Evolutionary conservation across 176 grass and related monocot genomes (phyloP).

Genomic region (Carex scoparia): DNA sequence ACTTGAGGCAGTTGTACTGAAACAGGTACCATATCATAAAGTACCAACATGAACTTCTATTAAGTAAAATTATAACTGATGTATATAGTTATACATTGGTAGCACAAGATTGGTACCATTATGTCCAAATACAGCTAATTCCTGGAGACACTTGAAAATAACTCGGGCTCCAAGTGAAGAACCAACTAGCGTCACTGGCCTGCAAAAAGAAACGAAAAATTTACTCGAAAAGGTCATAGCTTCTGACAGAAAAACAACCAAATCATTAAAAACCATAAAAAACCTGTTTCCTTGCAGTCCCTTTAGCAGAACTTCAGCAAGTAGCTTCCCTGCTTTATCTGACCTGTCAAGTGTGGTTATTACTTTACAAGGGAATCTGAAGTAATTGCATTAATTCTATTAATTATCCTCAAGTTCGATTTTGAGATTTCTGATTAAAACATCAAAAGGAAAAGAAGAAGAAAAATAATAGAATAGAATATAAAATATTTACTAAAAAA

Average conservation of each 20-base stretch:
- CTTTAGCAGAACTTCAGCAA: slow-evolving; percentile 78
- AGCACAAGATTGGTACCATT: slow-evolving; percentile 42
- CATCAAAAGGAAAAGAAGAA: not conserved
- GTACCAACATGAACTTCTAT: not conserved
- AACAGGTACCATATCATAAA: not conserved
- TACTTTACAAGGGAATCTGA: not conserved
- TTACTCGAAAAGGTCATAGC: slow-evolving; percentile 1
- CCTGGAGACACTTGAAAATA: slow-evolving; percentile 77
- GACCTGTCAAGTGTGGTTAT: slow-evolving; percentile 43
- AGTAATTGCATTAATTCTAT: not conserved
- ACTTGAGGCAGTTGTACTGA: not conserved
- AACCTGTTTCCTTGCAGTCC: slow-evolving; percentile 93
- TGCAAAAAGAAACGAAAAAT: slow-evolving; percentile 28
- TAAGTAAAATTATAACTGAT: not conserved
- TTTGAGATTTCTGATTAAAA: not conserved
- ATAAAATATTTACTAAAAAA: not conserved
- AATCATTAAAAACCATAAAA: not conserved
- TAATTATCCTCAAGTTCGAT: not conserved
- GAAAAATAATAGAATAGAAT: not conserved
- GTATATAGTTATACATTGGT: not conserved
- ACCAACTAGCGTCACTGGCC: slow-evolving; percentile 82
- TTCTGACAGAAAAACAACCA: not conserved
- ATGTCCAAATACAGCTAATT: slow-evolving; percentile 59
- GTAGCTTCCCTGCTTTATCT: slow-evolving; percentile 93
- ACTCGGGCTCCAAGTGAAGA: slow-evolving; percentile 89